Evolutionary conservation across 257 asterid species (phyloP).

Genomic region (Forsythia viridissima): DNA sequence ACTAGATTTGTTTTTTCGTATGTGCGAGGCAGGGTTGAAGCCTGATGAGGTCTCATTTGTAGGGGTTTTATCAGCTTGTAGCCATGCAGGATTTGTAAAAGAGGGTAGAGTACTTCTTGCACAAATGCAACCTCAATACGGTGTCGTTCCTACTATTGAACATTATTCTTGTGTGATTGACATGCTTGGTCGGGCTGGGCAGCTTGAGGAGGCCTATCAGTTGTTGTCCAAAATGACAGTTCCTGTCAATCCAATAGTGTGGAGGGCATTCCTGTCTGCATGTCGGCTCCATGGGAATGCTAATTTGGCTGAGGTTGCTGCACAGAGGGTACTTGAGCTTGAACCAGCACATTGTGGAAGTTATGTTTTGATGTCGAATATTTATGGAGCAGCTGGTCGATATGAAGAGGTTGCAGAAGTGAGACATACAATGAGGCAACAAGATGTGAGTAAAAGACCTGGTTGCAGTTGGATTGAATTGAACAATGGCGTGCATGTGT

Average conservation of each 20-base stretch:
- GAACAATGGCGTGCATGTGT: conserved; percentile 58
- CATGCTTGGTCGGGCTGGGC: conserved; percentile 88
- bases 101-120: conserved; percentile 60
- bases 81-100: conserved; percentile 68
- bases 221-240: conserved; percentile 59
- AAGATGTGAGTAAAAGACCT: conserved; percentile 77
- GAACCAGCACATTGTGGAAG: conserved; percentile 78
- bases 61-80: conserved; percentile 78
- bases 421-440: conserved; percentile 67
- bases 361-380: conserved; percentile 73
- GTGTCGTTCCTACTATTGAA: conserved; percentile 59
- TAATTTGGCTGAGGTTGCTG: conserved; percentile 64
- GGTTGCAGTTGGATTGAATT: conserved; percentile 95
- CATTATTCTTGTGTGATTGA: conserved; percentile 82
- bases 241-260: conserved; percentile 68
- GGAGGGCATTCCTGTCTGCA: conserved; percentile 84
- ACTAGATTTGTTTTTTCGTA: conserved; percentile 50
- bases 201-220: conserved; percentile 64
- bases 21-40: conserved; percentile 56
- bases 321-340: conserved; percentile 51
- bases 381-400: conserved; percentile 74
- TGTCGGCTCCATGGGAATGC: conserved; percentile 71
- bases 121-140: conserved; percentile 56
- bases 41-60: conserved; percentile 78
- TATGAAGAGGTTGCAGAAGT: conserved; percentile 68